A percentile compares a stretch with the other conserved stretches of the same genome.
These are phyloP conservation scores for Lycium barbarum DNA, from an alignment of 257 asterid genomes.

Conservation along the genomic window DNA sequence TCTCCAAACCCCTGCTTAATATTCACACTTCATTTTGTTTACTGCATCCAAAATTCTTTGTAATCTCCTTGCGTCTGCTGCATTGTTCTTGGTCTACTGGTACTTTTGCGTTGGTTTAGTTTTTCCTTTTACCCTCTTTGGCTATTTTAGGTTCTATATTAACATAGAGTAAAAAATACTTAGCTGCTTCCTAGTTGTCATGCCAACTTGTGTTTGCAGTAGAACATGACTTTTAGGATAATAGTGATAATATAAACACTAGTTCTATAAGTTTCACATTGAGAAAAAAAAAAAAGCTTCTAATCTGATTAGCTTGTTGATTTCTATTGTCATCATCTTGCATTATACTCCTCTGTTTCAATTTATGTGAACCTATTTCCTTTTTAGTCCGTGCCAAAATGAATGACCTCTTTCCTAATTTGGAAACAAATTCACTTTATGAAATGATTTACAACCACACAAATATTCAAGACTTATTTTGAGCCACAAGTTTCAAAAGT, in stretches of 20 bases:
- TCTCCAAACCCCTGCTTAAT: background rate
- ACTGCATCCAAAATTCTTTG: background rate
- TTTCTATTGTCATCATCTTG: constrained; percentile 27
- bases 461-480: too few relatives aligned
- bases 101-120: constrained; percentile 9
- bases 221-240: background rate
- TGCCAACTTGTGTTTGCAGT: constrained; percentile 1
- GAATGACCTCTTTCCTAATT: too few relatives aligned
- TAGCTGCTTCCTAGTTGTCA: background rate
- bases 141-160: background rate
- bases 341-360: too few relatives aligned
- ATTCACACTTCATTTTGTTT: background rate
- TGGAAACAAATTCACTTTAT: too few relatives aligned
- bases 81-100: background rate
- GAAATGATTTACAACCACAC: too few relatives aligned
- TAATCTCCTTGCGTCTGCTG: background rate
- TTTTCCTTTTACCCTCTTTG: background rate
- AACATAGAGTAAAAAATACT: background rate
- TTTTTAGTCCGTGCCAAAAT: too few relatives aligned
- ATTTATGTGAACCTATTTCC: too few relatives aligned
- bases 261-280: constrained; percentile 14
- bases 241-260: background rate
- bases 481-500: too few relatives aligned
- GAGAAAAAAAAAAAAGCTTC: background rate
- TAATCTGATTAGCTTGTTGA: background rate